Evolutionary conservation across 73 alveolate genomes (phyloP).

Genomic region (Breviolum minutum): DNA sequence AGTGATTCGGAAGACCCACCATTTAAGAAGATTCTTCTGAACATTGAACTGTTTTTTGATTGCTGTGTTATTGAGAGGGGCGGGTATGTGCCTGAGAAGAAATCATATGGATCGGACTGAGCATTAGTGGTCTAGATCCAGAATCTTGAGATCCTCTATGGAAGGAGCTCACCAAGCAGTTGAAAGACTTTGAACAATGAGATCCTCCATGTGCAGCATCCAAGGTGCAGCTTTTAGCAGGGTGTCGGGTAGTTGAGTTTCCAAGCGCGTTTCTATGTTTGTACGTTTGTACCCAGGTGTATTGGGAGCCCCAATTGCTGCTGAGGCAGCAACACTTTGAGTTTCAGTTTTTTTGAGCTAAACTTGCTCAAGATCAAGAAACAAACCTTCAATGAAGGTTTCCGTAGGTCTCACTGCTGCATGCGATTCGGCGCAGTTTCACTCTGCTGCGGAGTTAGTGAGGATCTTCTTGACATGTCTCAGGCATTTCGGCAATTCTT

Average conservation of each 20-base stretch:
- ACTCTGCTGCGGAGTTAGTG: neutral
- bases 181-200: slow-evolving; percentile 46
- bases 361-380: slow-evolving; percentile 21
- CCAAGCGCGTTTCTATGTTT: too few relatives aligned
- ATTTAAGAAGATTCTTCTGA: too few relatives aligned
- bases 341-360: slow-evolving; percentile 47
- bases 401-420: slow-evolving; percentile 4
- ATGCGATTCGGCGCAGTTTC: slow-evolving; percentile 35
- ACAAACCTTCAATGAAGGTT: slow-evolving; percentile 51
- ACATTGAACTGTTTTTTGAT: too few relatives aligned
- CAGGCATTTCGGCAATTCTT: too few relatives aligned
- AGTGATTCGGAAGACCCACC: neutral
- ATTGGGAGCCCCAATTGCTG: too few relatives aligned
- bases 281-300: too few relatives aligned
- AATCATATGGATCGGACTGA: too few relatives aligned
- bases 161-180: slow-evolving; percentile 64
- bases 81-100: too few relatives aligned
- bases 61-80: too few relatives aligned
- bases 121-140: too few relatives aligned
- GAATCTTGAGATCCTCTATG: neutral
- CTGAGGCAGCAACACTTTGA: neutral
- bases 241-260: too few relatives aligned
- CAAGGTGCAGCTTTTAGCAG: neutral
- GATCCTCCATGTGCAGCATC: neutral
- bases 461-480: too few relatives aligned